Percentiles rank a stretch among this genome's conserved stretches.
These are phyloP conservation scores for Backusella sp. DNA, from an alignment of 192 early-diverging fungal species.

Conservation along the genomic window DNA sequence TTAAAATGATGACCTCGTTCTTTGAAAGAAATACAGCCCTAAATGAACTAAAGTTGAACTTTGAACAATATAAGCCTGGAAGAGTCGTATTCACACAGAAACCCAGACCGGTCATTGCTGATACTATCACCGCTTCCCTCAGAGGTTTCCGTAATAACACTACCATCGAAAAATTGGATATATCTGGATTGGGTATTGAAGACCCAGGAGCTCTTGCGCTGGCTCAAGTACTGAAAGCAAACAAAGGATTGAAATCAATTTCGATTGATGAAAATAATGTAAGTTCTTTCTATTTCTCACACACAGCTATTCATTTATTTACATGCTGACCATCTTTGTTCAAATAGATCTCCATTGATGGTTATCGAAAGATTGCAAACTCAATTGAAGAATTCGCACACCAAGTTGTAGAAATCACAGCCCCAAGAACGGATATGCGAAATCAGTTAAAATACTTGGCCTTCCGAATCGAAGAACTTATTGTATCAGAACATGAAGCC, in stretches of 20 bases:
- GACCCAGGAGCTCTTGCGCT: not conserved
- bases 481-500: not conserved
- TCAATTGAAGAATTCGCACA: not conserved
- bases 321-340: not conserved
- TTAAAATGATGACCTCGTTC: constrained; percentile 35
- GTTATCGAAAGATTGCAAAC: constrained; percentile 1
- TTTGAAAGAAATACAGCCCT: constrained; percentile 32
- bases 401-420: not conserved
- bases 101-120: not conserved
- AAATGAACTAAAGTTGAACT: constrained; percentile 24
- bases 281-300: not conserved
- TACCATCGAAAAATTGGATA: not conserved
- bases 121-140: not conserved
- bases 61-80: not conserved
- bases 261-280: not conserved
- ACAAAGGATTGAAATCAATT: not conserved
- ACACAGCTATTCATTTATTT: not conserved
- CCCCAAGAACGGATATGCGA: not conserved
- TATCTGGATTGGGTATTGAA: not conserved
- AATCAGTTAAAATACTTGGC: not conserved
- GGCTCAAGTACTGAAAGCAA: not conserved
- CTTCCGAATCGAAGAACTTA: not conserved
- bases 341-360: not conserved
- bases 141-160: not conserved
- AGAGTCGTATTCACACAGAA: not conserved